Evolutionary conservation across 2,329 filamentous ascomycete genomes (phyloP).

Genomic region (Aspergillus tubingensis): DNA sequence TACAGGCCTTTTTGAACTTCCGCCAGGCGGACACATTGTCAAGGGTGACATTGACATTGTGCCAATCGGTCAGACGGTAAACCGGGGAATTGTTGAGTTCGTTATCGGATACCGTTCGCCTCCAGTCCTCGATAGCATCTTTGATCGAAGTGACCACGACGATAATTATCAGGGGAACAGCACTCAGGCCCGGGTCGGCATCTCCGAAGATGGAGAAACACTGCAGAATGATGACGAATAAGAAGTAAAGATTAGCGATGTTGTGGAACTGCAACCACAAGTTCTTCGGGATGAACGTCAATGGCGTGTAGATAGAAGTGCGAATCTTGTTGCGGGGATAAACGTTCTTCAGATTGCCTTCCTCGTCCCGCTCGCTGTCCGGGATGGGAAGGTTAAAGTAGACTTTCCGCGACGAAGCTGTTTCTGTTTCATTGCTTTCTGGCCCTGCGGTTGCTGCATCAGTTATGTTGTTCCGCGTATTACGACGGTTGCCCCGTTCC

Average conservation of each 20-base stretch:
- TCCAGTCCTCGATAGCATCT: constrained; percentile 7
- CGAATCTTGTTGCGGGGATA: constrained; percentile 8
- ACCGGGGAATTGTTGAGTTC: constrained; percentile 8
- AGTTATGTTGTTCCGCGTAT: background rate
- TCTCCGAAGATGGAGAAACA: constrained; percentile 6
- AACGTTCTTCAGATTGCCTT: constrained; percentile 7
- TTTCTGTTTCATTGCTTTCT: background rate
- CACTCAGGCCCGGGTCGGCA: constrained; percentile 4
- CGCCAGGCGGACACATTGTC: constrained; percentile 9
- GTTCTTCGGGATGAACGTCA: constrained; percentile 6
- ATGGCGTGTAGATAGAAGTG: constrained; percentile 6
- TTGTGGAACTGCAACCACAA: constrained; percentile 9
- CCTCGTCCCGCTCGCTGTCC: constrained; percentile 7
- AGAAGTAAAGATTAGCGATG: constrained; percentile 7
- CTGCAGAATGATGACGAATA: constrained; percentile 9
- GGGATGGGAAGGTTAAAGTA: constrained; percentile 7
- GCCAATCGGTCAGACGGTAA: constrained; percentile 4
- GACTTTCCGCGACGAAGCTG: constrained; percentile 3
- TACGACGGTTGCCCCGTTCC: background rate
- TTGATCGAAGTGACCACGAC: constrained; percentile 8
- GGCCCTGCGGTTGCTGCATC: background rate
- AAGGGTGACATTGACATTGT: constrained; percentile 4
- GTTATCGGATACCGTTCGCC: constrained; percentile 6
- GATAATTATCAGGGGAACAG: constrained; percentile 7
- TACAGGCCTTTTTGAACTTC: constrained; percentile 8